Percentiles rank a stretch among this genome's conserved stretches.
These are phyloP conservation scores for Dendrocalamus sinicus DNA, from an alignment of 176 grass and related monocot genomes.

Conservation along the genomic window DNA sequence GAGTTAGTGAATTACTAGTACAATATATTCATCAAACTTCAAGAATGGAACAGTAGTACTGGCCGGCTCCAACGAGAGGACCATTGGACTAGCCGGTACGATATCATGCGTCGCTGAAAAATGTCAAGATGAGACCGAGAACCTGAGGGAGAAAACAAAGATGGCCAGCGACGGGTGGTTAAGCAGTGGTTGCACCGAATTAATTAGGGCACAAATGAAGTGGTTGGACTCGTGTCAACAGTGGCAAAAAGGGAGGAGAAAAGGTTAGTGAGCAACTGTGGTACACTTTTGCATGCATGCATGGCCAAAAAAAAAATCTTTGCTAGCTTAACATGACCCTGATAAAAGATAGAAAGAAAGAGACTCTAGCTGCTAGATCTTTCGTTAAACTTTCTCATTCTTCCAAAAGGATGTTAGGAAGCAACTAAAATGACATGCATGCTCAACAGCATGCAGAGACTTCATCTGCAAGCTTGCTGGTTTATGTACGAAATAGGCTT, in stretches of 20 bases:
- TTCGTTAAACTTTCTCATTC: not conserved
- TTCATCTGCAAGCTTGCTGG: conserved; percentile 42
- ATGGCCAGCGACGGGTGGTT: conserved; percentile 43
- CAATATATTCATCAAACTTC: conserved; percentile 14
- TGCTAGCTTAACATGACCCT: not conserved
- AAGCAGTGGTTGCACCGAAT: conserved; percentile 40
- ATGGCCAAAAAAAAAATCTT: not conserved
- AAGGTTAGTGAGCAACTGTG: not conserved
- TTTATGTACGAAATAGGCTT: not conserved
- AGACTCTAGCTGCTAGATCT: not conserved
- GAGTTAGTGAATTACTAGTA: conserved; percentile 9
- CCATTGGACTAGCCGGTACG: conserved; percentile 35
- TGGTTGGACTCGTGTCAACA: conserved; percentile 19
- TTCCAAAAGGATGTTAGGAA: conserved; percentile 26
- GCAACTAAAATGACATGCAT: conserved; percentile 30
- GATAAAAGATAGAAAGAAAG: not conserved
- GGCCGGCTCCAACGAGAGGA: not conserved
- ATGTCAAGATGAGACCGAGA: conserved; percentile 31
- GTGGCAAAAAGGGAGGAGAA: not conserved
- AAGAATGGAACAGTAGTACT: conserved; percentile 38
- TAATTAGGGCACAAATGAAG: conserved; percentile 10
- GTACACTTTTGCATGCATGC: conserved; percentile 1
- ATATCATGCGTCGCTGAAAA: conserved; percentile 38
- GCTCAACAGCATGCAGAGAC: conserved; percentile 40
- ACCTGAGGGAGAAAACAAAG: not conserved